A percentile compares a stretch with the other conserved stretches of the same genome.
Evolutionary conservation across 345 rosid genomes (phyloP).

Genomic region (Isatis tinctoria): DNA sequence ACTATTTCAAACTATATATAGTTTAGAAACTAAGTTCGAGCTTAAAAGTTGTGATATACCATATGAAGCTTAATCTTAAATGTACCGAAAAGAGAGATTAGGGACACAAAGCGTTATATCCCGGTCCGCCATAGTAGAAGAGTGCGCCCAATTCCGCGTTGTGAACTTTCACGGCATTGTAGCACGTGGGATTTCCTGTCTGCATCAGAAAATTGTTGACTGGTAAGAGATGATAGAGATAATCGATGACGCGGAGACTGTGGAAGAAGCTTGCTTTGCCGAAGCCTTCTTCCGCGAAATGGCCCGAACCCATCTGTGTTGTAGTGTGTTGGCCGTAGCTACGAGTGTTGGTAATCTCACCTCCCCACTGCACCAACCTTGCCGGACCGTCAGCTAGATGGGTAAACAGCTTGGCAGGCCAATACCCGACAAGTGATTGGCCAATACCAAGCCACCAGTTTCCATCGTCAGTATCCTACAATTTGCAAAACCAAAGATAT

Average conservation of each 20-base stretch:
- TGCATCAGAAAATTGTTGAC: constrained; percentile 38
- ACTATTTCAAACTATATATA: too few species aligned
- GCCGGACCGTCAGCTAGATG: constrained; percentile 64
- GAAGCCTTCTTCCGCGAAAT: constrained; percentile 59
- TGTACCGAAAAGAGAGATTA: too few species aligned
- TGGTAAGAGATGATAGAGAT: constrained; percentile 47
- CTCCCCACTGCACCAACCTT: constrained; percentile 73
- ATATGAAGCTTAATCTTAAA: too few species aligned
- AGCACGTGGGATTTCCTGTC: constrained; percentile 56
- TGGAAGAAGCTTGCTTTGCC: constrained; percentile 54
- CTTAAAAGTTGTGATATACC: too few species aligned
- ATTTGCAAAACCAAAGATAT: neutral
- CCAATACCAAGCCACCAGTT: constrained; percentile 86
- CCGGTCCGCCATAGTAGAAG: constrained; percentile 76
- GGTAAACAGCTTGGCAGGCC: constrained; percentile 75
- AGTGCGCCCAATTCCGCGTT: constrained; percentile 68
- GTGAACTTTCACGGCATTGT: constrained; percentile 50
- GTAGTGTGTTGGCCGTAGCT: constrained; percentile 57
- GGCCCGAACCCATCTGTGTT: constrained; percentile 86
- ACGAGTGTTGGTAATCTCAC: constrained; percentile 64
- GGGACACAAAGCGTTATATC: constrained; percentile 49
- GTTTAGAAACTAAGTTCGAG: too few species aligned
- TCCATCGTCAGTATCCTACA: constrained; percentile 59
- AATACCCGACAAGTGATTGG: constrained; percentile 64
- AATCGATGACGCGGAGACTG: constrained; percentile 52